Evolutionary conservation across 2,329 filamentous ascomycete genomes (phyloP).

Genomic region (Colletotrichum cordylinicola): DNA sequence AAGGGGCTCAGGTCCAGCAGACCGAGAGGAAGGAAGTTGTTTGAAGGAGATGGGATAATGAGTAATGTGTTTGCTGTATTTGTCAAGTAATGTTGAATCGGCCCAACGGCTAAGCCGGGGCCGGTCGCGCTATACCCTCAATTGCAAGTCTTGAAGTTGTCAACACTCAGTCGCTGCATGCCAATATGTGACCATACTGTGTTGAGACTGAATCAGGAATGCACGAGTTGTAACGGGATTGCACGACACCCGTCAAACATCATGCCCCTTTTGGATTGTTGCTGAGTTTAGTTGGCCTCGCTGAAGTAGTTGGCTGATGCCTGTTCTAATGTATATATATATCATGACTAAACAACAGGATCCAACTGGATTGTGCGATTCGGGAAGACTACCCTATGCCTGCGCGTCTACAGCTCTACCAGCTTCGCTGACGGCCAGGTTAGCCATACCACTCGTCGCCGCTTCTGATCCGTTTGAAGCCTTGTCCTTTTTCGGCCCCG

Average conservation of each 20-base stretch:
- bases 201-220: not conserved
- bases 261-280: not conserved
- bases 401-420: not conserved
- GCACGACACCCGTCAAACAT: not conserved
- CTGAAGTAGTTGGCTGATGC: not conserved
- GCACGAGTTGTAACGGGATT: not conserved
- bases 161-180: not conserved
- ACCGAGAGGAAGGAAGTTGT: conserved; percentile 7
- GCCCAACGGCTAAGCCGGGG: not conserved
- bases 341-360: not conserved
- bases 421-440: not conserved
- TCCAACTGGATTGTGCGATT: not conserved
- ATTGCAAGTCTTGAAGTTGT: not conserved
- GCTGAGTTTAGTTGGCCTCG: not conserved
- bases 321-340: not conserved
- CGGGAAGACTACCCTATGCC: not conserved
- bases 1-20: conserved; percentile 12
- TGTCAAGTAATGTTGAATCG: not conserved
- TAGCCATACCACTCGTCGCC: not conserved
- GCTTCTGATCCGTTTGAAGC: not conserved
- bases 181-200: fast-evolving
- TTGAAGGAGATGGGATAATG: not conserved
- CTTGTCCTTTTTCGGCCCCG: not conserved
- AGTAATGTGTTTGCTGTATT: not conserved
- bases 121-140: not conserved